Conservation (phyloP, 1,284 basidiomycete species). For the Tranzscheliella williamsii region DNA sequence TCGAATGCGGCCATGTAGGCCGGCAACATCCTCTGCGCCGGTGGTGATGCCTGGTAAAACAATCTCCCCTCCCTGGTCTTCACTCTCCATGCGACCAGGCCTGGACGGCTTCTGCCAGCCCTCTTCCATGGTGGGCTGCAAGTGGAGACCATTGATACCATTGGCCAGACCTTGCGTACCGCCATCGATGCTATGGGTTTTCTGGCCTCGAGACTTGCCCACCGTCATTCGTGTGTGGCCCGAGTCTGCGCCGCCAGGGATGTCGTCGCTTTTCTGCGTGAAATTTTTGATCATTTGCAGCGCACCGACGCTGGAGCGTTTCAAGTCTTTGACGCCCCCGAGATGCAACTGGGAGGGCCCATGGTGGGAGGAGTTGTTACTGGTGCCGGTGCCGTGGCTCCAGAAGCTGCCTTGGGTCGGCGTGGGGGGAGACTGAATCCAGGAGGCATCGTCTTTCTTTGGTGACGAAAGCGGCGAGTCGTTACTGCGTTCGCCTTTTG, state of each 20-base stretch:
- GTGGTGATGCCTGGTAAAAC: constrained; percentile 56
- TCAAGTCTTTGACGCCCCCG: constrained; percentile 51
- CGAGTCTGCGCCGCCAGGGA: constrained; percentile 10
- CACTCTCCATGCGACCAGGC: constrained; percentile 52
- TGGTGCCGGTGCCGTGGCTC: constrained; percentile 20
- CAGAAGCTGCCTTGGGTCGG: constrained; percentile 48
- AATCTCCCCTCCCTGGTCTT: constrained; percentile 55
- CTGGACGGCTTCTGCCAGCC: constrained; percentile 41
- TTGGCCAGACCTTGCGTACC: constrained; percentile 5
- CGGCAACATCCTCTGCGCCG: constrained; percentile 57
- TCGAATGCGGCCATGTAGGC: constrained; percentile 54
- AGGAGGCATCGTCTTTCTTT: constrained; percentile 43
- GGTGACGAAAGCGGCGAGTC: constrained; percentile 36
- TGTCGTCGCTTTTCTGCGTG: constrained; percentile 39
- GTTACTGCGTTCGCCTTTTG: constrained; percentile 31
- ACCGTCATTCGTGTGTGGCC: constrained; percentile 50
- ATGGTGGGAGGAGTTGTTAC: constrained; percentile 4
- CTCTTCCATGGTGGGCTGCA: constrained; percentile 35
- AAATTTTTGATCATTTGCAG: constrained; percentile 55
- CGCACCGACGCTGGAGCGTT: constrained; percentile 50
- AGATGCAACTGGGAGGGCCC: constrained; percentile 47
- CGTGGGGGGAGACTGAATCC: constrained; percentile 38
- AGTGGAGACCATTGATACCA: constrained; percentile 14
- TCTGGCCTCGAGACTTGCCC: constrained; percentile 28
- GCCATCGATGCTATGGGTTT: constrained; percentile 30